These are phyloP conservation scores for Chionographis japonica DNA, from an alignment of 106 monocot species.

Conservation along the genomic window DNA sequence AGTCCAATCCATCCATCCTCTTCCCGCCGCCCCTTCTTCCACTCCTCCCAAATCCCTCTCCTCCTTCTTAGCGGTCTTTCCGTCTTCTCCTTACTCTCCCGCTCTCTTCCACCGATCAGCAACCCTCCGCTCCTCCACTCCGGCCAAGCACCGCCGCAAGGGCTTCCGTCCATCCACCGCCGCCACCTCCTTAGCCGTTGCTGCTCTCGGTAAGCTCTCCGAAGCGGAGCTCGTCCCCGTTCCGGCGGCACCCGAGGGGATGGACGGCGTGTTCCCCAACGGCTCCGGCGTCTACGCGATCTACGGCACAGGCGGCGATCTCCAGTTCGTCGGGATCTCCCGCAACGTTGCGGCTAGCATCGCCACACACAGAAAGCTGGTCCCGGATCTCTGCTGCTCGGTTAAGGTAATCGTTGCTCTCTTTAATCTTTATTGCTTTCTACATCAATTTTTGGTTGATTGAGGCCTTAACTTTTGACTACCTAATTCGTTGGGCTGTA, in stretches of 20 bases:
- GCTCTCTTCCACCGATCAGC: background rate
- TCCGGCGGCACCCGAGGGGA: constrained; percentile 23
- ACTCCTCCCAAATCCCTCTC: background rate
- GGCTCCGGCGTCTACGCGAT: constrained; percentile 81
- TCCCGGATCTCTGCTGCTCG: constrained; percentile 70
- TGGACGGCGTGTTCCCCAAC: constrained; percentile 39
- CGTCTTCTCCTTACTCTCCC: background rate
- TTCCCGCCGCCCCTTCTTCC: background rate
- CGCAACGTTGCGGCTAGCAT: constrained; percentile 70
- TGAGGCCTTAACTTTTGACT: no score
- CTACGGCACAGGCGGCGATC: constrained; percentile 59
- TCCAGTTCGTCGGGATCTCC: constrained; percentile 92
- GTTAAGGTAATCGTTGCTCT: constrained; percentile 50
- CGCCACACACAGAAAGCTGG: constrained; percentile 41
- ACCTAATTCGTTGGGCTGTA: no score
- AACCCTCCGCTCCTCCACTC: constrained; percentile 6
- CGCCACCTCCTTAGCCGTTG: constrained; percentile 1
- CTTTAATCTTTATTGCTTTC: background rate
- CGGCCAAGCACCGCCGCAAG: background rate
- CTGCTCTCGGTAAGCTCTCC: constrained; percentile 48
- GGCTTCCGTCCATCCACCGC: background rate
- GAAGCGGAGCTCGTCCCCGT: constrained; percentile 58
- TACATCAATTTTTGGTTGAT: background rate
- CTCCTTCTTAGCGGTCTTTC: background rate
- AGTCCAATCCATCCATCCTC: background rate